Base-by-base conservation (phyloP, 2,329 filamentous ascomycete genomes). In the Penicillium sp. region DNA sequence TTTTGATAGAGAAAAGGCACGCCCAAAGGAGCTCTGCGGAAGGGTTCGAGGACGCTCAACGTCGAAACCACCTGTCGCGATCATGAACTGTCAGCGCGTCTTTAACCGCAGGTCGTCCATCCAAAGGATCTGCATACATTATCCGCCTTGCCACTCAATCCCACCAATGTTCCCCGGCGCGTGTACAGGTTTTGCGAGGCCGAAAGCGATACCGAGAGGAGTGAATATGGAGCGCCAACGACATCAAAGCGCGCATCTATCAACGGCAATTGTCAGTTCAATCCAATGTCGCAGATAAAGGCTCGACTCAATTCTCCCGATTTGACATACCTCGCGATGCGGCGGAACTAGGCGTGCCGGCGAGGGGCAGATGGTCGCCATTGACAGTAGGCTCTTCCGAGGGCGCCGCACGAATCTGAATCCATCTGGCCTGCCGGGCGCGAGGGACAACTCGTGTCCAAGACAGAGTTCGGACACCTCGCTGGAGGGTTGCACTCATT, bases 1-100 rank as follows among this genome's bases (percentile, higher is more conserved):
- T 84, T 85, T 79, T 98, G 94, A 80, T 98, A 98, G 62, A 99
- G 84, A 78, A 99, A 99, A 0, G 95, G 95, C 54, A 98, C 90
- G 67, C 93, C 92, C 30, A 96, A 85, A 52, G 88, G 78, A 26
- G 90, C 89, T 76, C 95, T 88, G 61, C 88, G 86, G 72, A 97
- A 84, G 16, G 95, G 95, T 62, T 93, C 90, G 58, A 98, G 86
- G 55, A 97, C 78, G 48, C 93, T 93, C 60, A 99, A 85, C 0
- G 92, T 96, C 1, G 95, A 98, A 77, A 96, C 86, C 16, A 92
- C 89, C 92, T 96, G 70, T 35, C 25, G 46, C 56, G 52, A 55
- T 33, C 37, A 54, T 52, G 37, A 46, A 51, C 19, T 55, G 43
- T 40, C 37, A 45, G 30, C 58, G 35, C 16, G 8, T 30, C 25